phyloP scores from a whole-genome alignment of 148 eudicot genomes.

The Rhododendron henanense region DNA sequence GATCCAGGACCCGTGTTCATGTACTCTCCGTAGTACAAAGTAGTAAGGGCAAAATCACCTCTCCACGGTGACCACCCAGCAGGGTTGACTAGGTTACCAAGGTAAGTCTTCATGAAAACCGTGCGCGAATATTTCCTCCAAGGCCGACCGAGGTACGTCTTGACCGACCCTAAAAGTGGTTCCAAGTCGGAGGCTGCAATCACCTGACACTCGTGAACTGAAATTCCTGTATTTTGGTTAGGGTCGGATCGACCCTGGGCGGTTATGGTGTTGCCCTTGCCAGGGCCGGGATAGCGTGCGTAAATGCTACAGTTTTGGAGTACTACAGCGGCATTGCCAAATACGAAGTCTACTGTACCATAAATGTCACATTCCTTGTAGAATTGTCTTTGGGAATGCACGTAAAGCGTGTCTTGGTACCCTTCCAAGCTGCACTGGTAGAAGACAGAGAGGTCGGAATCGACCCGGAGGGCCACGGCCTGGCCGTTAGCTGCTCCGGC shows the following conservation, averaged over 20 bases:
- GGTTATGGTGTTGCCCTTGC: slow-evolving; percentile 51
- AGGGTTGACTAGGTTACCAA: slow-evolving; percentile 49
- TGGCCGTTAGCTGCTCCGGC: slow-evolving; percentile 75
- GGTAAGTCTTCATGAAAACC: slow-evolving; percentile 46
- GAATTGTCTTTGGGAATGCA: slow-evolving; percentile 60
- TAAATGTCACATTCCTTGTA: slow-evolving; percentile 60
- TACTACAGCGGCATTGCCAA: slow-evolving; percentile 75
- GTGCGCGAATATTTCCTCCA: slow-evolving; percentile 73
- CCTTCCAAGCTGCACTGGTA: slow-evolving; percentile 81
- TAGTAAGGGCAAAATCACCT: slow-evolving; percentile 60
- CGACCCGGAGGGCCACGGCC: slow-evolving; percentile 73
- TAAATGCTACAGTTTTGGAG: slow-evolving; percentile 68
- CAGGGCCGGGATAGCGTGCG: slow-evolving; percentile 36
- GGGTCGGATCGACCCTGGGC: slow-evolving; percentile 81
- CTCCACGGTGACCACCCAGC: slow-evolving; percentile 78
- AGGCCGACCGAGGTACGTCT: slow-evolving; percentile 69
- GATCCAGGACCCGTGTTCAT: slow-evolving; percentile 74
- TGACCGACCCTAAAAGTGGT: slow-evolving; percentile 21
- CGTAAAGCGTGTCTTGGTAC: slow-evolving; percentile 81
- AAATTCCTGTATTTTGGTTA: slow-evolving; percentile 76
- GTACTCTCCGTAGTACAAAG: slow-evolving; percentile 80
- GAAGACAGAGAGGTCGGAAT: slow-evolving; percentile 74
- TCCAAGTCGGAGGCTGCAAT: slow-evolving; percentile 40
- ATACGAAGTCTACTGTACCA: slow-evolving; percentile 75
- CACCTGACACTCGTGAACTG: slow-evolving; percentile 51